Base-by-base conservation (phyloP, 129 eudicot species). In the Centaurea solstitialis region DNA sequence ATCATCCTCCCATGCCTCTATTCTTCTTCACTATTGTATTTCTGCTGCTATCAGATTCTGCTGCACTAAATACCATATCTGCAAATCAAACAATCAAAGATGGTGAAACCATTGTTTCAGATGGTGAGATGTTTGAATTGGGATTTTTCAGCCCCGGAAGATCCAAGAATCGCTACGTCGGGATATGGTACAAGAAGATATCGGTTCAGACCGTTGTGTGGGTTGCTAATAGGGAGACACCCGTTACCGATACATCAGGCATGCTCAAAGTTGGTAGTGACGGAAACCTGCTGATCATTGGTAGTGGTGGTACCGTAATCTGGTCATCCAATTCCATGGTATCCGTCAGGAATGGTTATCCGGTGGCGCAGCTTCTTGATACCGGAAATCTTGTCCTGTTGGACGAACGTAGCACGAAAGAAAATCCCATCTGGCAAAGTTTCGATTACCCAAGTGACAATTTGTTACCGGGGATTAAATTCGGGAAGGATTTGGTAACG, bases 81-180 rank as follows among this genome's bases (percentile, higher is more conserved):
- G 82, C 70, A 62, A 21, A 28, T 18, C 79, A 76, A 77, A 7
- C 17, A 40, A 17, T 77, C 3, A 77, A 12, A 77, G 82, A 83
- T 83, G 82, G 76, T n/a, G 12, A 53, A 38, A 77, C 74, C 12
- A 10, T 77, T 21, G 40, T 57, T 24, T 83, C 82, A 18, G 13
- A 38, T 1, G 79, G 59, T 17, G 15, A 38, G 2, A 73, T 71
- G 39, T 83, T 71, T 72, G 79, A 83, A 33, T 3, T 82, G 23
- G 86, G 86, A 7, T 82, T 82, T 28, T 82, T 82, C 22, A 82
- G 82, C 43, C 82, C 78, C 0, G 68, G 78, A 4, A 72, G 62
- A 5, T 72, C 82, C 24, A 72, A 50, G 6, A 62, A 71, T n/a
- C 70, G 79, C 6, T 77, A 83, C 22, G 18, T 83, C 5, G 82